A percentile compares a stretch with the other conserved stretches of the same genome.
Evolutionary conservation across 2,329 filamentous ascomycete species (phyloP).

Genomic region (Aspergillus hortae): DNA sequence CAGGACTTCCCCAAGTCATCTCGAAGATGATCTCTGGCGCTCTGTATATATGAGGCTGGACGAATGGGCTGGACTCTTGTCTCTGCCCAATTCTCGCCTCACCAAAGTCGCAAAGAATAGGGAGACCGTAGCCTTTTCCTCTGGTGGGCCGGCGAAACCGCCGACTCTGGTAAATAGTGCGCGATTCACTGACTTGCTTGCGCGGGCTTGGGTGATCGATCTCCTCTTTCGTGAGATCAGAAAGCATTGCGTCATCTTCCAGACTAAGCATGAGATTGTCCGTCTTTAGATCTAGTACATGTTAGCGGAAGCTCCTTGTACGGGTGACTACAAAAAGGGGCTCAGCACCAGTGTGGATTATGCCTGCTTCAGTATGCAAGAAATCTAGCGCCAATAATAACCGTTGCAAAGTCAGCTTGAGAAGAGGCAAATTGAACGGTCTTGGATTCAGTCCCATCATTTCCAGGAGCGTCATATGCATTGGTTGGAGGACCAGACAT

Average conservation of each 20-base stretch:
- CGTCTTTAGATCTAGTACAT: constrained; percentile 35
- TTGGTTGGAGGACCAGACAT: constrained; percentile 30
- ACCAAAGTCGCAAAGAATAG: constrained; percentile 35
- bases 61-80: constrained; percentile 36
- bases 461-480: constrained; percentile 29
- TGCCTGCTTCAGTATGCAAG: constrained; percentile 30
- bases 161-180: constrained; percentile 28
- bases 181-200: constrained; percentile 24
- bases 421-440: constrained; percentile 22
- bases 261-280: constrained; percentile 40
- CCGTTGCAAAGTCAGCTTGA: constrained; percentile 27
- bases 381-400: constrained; percentile 35
- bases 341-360: constrained; percentile 30
- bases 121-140: constrained; percentile 19
- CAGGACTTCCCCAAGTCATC: constrained; percentile 41
- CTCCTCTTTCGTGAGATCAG: constrained; percentile 25
- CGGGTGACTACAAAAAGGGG: background rate
- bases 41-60: constrained; percentile 38
- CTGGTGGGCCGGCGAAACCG: constrained; percentile 18
- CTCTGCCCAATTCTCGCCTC: constrained; percentile 30
- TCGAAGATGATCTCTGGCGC: constrained; percentile 45
- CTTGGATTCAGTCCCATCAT: constrained; percentile 25
- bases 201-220: constrained; percentile 23
- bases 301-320: background rate
- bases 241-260: constrained; percentile 25